phyloP scores from a whole-genome alignment of 768 basidiomycete genomes.

The Megacollybia marginata region DNA sequence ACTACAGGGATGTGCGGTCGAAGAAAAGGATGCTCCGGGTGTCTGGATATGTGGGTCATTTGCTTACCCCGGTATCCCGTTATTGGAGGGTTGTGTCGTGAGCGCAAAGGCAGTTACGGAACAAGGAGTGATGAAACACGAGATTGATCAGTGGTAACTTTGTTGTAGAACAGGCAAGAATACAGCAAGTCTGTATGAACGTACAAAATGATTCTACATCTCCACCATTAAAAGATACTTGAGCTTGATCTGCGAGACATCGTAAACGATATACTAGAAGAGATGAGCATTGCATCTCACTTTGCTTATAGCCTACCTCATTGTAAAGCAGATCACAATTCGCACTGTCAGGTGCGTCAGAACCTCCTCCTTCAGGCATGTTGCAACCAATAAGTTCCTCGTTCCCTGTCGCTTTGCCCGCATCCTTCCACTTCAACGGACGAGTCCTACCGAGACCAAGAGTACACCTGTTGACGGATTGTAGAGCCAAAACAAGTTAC shows the following conservation, averaged over 20 bases:
- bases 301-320: slow-evolving; percentile 30
- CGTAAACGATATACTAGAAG: slow-evolving; percentile 54
- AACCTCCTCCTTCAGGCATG: slow-evolving; percentile 50
- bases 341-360: slow-evolving; percentile 18
- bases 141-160: too few species aligned
- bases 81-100: slow-evolving; percentile 74
- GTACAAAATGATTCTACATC: slow-evolving; percentile 19
- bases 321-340: slow-evolving; percentile 41
- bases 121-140: slow-evolving; percentile 17
- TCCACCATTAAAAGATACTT: slow-evolving; percentile 53
- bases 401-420: slow-evolving; percentile 40
- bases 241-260: slow-evolving; percentile 48
- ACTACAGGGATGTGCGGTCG: slow-evolving; percentile 36
- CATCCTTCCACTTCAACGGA: slow-evolving; percentile 53
- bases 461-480: slow-evolving; percentile 31
- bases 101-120: slow-evolving; percentile 56
- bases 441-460: slow-evolving; percentile 48
- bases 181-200: too few species aligned
- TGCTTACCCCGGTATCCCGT: slow-evolving; percentile 63
- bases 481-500: neutral
- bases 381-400: slow-evolving; percentile 42
- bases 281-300: slow-evolving; percentile 4
- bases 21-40: slow-evolving; percentile 30
- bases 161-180: too few species aligned
- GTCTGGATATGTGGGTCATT: slow-evolving; percentile 73